phyloP scores from a whole-genome alignment of 2,329 filamentous ascomycete species.

The Cladosporium colombiae region DNA sequence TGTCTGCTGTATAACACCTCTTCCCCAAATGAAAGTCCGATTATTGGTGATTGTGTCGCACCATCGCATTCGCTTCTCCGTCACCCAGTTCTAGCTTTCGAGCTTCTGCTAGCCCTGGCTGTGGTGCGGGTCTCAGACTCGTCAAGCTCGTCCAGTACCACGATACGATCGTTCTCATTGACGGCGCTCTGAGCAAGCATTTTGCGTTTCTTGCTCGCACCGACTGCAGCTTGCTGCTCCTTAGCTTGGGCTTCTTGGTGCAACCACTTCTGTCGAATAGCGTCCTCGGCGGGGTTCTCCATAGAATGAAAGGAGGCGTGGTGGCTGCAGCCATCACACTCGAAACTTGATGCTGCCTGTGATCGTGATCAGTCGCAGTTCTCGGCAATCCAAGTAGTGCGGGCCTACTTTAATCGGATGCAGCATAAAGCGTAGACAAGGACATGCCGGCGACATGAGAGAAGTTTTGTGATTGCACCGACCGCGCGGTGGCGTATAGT shows the following conservation, averaged over 20 bases:
- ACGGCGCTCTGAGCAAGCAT: constrained; percentile 1
- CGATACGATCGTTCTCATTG: constrained; percentile 5
- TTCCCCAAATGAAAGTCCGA: not conserved
- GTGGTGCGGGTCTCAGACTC: not conserved
- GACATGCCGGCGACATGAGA: constrained; percentile 49
- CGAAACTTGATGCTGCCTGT: constrained; percentile 52
- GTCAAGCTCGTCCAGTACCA: constrained; percentile 5
- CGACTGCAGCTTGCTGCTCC: constrained; percentile 21
- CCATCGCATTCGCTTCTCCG: not conserved
- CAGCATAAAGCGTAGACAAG: constrained; percentile 59
- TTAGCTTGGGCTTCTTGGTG: constrained; percentile 36
- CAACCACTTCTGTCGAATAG: constrained; percentile 49
- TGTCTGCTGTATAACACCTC: not conserved
- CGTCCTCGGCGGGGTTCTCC: constrained; percentile 54
- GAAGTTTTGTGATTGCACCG: constrained; percentile 53
- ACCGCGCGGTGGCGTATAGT: constrained; percentile 53
- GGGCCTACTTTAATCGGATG: constrained; percentile 55
- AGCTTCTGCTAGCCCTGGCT: constrained; percentile 22
- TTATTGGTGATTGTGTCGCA: not conserved
- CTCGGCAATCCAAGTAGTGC: not conserved
- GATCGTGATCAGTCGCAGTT: not conserved
- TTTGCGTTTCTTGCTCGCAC: constrained; percentile 24
- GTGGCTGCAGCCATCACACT: constrained; percentile 58
- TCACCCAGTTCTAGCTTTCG: not conserved
- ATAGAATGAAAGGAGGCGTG: constrained; percentile 58